These are phyloP conservation scores for Aspergillus ruber DNA, from an alignment of 2,329 filamentous ascomycete species.

Conservation along the genomic window DNA sequence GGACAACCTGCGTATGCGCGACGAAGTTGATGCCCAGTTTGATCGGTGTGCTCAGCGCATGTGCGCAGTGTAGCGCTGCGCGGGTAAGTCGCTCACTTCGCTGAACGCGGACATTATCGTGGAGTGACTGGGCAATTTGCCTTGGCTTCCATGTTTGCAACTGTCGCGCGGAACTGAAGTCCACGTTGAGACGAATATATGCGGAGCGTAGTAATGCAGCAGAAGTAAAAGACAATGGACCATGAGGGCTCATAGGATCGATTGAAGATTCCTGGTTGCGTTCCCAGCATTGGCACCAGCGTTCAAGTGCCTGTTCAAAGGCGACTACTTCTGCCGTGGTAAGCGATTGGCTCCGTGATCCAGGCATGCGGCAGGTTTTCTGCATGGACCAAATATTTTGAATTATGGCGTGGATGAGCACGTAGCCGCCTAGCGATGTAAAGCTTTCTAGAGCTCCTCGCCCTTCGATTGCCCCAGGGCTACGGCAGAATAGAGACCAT, in stretches of 20 bases:
- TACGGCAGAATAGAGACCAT: slow-evolving; percentile 18
- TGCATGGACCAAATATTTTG: slow-evolving; percentile 31
- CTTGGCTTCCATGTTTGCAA: slow-evolving; percentile 27
- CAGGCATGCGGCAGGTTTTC: slow-evolving; percentile 22
- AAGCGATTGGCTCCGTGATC: slow-evolving; percentile 15
- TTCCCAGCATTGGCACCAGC: slow-evolving; percentile 32
- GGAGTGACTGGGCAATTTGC: slow-evolving; percentile 24
- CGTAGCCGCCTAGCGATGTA: slow-evolving; percentile 27
- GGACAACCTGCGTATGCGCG: slow-evolving; percentile 49
- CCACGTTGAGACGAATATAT: slow-evolving; percentile 29
- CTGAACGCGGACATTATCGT: slow-evolving; percentile 32
- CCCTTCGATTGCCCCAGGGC: slow-evolving; percentile 1
- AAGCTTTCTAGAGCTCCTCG: slow-evolving; percentile 16
- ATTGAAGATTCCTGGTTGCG: slow-evolving; percentile 30
- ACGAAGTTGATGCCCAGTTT: slow-evolving; percentile 50
- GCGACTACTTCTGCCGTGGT: slow-evolving; percentile 19
- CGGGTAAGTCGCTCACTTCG: slow-evolving; percentile 41
- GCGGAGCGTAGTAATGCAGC: slow-evolving; percentile 26
- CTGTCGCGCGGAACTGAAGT: slow-evolving; percentile 26
- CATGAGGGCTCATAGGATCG: slow-evolving; percentile 28
- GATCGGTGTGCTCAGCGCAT: slow-evolving; percentile 52
- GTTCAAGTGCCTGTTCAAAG: slow-evolving; percentile 26
- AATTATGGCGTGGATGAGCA: slow-evolving; percentile 27
- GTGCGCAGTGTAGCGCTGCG: slow-evolving; percentile 49
- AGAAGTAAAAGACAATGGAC: slow-evolving; percentile 28